A percentile compares a stretch with the other conserved stretches of the same genome.
phyloP scores from a whole-genome alignment of 306 rosid genomes.

The Alnus rubra region DNA sequence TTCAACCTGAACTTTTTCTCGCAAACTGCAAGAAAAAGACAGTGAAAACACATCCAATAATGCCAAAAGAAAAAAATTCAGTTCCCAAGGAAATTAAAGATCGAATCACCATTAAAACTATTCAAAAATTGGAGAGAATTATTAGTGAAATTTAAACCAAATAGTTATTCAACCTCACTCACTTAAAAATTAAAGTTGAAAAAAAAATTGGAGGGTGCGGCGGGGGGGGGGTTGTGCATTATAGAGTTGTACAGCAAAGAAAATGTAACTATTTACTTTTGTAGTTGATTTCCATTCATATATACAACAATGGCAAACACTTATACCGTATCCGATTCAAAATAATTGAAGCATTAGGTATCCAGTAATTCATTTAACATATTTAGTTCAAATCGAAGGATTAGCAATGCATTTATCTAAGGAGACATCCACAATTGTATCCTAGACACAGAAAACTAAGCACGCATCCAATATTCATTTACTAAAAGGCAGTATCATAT shows the following conservation, averaged over 20 bases:
- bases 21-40: slow-evolving; percentile 60
- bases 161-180: not conserved
- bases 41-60: slow-evolving; percentile 19
- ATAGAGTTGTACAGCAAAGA: not conserved
- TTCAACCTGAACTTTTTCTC: slow-evolving; percentile 81
- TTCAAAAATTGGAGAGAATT: not conserved
- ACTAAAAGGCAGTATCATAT: not conserved
- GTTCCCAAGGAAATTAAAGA: not conserved
- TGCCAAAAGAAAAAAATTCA: not conserved
- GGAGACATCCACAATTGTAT: not conserved
- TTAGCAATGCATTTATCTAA: not conserved
- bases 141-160: not conserved
- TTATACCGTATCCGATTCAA: not conserved
- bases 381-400: not conserved
- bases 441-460: not conserved
- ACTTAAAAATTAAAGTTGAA: not conserved
- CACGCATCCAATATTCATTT: not conserved
- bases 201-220: too few relatives aligned
- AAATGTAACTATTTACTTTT: not conserved
- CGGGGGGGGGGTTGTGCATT: not conserved
- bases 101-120: not conserved
- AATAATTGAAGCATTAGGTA: not conserved
- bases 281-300: not conserved
- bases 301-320: not conserved
- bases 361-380: not conserved